Evolutionary conservation across 352 stramenopile genomes (phyloP).

Genomic region (Phytophthora boehmeriae): DNA sequence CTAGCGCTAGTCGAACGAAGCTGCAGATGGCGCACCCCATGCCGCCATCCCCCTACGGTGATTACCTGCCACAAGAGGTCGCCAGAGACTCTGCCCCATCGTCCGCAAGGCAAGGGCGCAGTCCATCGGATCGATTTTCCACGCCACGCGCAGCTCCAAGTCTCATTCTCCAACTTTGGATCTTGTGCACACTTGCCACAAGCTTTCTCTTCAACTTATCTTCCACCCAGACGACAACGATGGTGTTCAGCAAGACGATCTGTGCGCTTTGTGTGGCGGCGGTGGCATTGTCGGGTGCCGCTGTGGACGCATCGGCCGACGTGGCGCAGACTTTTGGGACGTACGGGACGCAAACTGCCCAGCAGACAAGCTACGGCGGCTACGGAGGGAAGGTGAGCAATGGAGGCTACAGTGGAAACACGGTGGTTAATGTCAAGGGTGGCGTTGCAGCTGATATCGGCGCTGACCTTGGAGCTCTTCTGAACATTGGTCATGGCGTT

Average conservation of each 20-base stretch:
- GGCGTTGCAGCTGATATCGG: background rate
- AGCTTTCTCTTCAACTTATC: background rate
- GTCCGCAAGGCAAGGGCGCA: too few species aligned
- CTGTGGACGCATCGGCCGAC: conserved; percentile 2
- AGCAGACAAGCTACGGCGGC: background rate
- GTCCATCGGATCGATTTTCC: too few species aligned
- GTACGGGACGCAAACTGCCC: background rate
- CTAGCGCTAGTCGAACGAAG: too few species aligned
- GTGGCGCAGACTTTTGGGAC: background rate
- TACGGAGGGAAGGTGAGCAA: background rate
- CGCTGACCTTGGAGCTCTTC: background rate
- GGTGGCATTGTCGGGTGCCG: conserved; percentile 2
- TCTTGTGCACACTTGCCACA: conserved; percentile 1
- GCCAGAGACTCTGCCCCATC: too few species aligned
- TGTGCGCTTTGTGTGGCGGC: conserved; percentile 3
- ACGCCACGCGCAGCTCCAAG: too few species aligned
- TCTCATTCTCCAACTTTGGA: background rate
- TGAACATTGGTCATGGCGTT: background rate
- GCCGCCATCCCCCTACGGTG: too few species aligned
- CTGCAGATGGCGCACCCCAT: too few species aligned
- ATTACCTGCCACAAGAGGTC: too few species aligned
- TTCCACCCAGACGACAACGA: conserved; percentile 11
- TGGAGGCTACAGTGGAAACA: background rate
- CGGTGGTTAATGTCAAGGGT: background rate
- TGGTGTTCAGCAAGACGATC: conserved; percentile 20